These are phyloP conservation scores for Saccharum hybrid DNA, from an alignment of 202 grass and related monocot species.

Conservation along the genomic window DNA sequence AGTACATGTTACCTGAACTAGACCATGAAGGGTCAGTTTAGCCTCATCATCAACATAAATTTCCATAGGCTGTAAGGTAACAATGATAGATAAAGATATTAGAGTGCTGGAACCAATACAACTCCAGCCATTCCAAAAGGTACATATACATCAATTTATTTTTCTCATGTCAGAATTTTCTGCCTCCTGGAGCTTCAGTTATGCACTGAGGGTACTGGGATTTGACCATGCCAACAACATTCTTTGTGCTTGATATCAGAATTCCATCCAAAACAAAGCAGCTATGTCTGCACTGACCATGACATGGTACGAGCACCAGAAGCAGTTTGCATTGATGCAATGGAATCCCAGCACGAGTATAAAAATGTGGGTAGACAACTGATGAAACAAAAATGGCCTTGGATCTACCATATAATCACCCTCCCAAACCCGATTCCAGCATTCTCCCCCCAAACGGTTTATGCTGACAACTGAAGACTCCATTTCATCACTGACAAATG, in stretches of 20 bases:
- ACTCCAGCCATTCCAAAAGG: conserved; percentile 38
- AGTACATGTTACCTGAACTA: conserved; percentile 69
- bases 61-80: conserved; percentile 96
- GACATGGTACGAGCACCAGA: conserved; percentile 32
- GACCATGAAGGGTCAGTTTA: conserved; percentile 88
- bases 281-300: conserved; percentile 18
- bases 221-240: conserved; percentile 35
- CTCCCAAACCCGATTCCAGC: not conserved
- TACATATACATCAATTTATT: conserved; percentile 38
- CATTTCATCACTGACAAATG: not conserved
- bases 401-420: conserved; percentile 1
- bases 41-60: conserved; percentile 96
- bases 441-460: conserved; percentile 16
- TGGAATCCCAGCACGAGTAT: conserved; percentile 1
- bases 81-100: conserved; percentile 72
- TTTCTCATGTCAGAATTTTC: conserved; percentile 28
- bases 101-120: conserved; percentile 25
- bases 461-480: not conserved
- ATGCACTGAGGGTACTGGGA: conserved; percentile 42
- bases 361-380: conserved; percentile 5
- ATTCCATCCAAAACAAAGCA: conserved; percentile 40
- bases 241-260: conserved; percentile 35
- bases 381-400: not conserved
- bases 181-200: conserved; percentile 41
- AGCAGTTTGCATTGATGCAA: conserved; percentile 19